Conservation (phyloP, 495 filamentous ascomycete genomes). For the Neurospora sp. region DNA sequence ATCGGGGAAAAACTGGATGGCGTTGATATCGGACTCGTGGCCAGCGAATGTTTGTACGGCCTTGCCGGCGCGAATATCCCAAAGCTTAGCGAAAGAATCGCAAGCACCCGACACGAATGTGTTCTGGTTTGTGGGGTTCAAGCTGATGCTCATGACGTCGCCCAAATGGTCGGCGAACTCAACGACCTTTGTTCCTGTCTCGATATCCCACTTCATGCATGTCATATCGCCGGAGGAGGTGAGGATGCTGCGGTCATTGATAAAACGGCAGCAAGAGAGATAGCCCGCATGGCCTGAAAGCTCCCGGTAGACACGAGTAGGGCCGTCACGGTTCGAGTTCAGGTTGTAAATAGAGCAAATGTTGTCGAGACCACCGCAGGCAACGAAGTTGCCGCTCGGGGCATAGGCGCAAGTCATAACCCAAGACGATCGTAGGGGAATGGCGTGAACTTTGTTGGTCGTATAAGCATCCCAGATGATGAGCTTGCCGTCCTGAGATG, state of each 20-base stretch:
- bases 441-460: conserved; percentile 98
- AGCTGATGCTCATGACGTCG: conserved; percentile 99
- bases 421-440: conserved; percentile 96
- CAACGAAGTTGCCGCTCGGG: conserved; percentile 95
- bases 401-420: conserved; percentile 99
- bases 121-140: conserved; percentile 97
- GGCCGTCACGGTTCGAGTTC: conserved; percentile 83
- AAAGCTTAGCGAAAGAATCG: conserved; percentile 96
- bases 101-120: conserved; percentile 98
- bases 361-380: conserved; percentile 96
- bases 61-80: conserved; percentile 98
- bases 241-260: conserved; percentile 95
- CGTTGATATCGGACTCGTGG: conserved; percentile 98
- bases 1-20: conserved; percentile 98
- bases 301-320: conserved; percentile 91
- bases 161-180: conserved; percentile 98
- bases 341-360: conserved; percentile 99
- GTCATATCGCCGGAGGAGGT: conserved; percentile 99
- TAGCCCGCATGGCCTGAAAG: conserved; percentile 96
- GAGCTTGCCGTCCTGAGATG: conserved; percentile 97
- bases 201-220: conserved; percentile 99
- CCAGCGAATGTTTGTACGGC: conserved; percentile 97
- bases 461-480: conserved; percentile 99
- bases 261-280: conserved; percentile 96
- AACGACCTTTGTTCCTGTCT: conserved; percentile 91